Evolutionary conservation across 129 eudicot species (phyloP), one percentile per base, ranked within the genome.

Genomic region (Centrapalus pauciflorus): DNA sequence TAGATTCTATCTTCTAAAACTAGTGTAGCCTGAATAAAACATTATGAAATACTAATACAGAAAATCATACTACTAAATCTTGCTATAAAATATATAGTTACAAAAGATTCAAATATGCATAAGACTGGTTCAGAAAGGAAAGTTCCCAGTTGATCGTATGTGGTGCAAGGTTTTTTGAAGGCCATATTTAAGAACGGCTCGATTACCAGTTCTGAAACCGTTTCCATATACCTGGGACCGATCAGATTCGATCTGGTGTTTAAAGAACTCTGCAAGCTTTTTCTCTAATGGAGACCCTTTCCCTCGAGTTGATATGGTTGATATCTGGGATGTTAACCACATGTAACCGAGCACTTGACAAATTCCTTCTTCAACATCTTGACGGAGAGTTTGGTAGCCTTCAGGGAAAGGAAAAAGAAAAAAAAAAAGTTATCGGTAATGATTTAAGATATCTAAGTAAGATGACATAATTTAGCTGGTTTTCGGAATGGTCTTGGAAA

Each of bases 301-400:
- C 66, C 71, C 67, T 43, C 77, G 56, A 25, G 73, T 61, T 1
- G 87, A 73, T 58, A 68, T 51, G 58, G 79, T 66, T 28, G 57
- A 62, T 49, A 79, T 79, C 78, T 81, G 88, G 5, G 96, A 70
- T 65, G 83, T 81, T 60, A 91, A 72, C 97, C 97, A 91, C 90
- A 87, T 84, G 63, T 86, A 83, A 35, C 88, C 97, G 38, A 91
- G 75, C 50, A 85, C 96, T 50, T 91, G 96, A 68, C 96, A 91
- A 24, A 91, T 87, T 14, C 97, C 96, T 77, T 91, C 97, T 75
- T 84, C 97, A 16, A 91, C 89, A 32, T 91, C 88, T 57, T 76
- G 88, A 55, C 86, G 67, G 4, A 91, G 83, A 52, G 66, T 70
- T 61, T 81, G 85, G 50, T 72, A 91, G 48, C 96, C 97, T 90